Conservation (phyloP, 768 basidiomycete species). For the Mycena maculata region DNA sequence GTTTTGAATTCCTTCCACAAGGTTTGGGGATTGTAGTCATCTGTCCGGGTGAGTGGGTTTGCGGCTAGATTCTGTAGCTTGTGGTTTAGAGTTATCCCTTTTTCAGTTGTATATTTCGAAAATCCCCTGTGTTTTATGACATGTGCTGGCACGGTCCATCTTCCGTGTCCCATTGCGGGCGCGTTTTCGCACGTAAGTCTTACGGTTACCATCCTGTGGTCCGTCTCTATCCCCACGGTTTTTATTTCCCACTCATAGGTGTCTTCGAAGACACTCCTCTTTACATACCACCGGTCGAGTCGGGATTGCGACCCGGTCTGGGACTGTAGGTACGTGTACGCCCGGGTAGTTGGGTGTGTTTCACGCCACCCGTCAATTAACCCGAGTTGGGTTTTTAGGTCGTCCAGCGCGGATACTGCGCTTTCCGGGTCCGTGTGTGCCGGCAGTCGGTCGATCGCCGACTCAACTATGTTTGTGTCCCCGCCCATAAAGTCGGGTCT, state of each 20-base stretch:
- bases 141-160: constrained; percentile 43
- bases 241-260: too few species aligned
- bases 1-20: constrained; percentile 9
- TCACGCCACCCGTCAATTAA: background rate
- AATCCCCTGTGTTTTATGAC: constrained; percentile 33
- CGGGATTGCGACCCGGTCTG: too few species aligned
- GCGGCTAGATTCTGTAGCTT: background rate
- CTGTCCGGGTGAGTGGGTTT: background rate
- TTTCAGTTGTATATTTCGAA: background rate
- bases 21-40: background rate
- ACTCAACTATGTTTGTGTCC: background rate
- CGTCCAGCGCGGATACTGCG: background rate
- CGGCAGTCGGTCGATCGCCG: background rate
- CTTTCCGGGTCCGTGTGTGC: background rate
- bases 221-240: background rate
- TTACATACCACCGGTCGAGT: too few species aligned
- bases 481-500: background rate
- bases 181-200: background rate
- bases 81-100: background rate
- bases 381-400: background rate
- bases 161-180: constrained; percentile 32
- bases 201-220: background rate
- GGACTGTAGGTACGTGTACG: background rate
- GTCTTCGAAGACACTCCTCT: too few species aligned
- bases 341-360: background rate